A percentile compares a stretch with the other conserved stretches of the same genome.
Conservation (phyloP, 257 asterid genomes). For the Solanum pimpinellifolium region DNA sequence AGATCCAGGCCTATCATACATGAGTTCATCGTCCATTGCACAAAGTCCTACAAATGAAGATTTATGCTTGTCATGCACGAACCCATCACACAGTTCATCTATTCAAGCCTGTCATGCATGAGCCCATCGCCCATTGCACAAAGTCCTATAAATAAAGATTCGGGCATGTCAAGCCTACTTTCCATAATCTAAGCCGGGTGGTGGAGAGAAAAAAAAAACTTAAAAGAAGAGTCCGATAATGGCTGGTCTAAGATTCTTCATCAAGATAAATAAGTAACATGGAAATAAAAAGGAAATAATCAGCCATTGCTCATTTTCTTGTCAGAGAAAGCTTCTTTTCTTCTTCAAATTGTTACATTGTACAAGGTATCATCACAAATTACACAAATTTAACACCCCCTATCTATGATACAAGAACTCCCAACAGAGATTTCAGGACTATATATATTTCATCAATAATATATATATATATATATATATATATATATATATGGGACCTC, state of each 20-base stretch:
- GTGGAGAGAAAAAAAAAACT: too few relatives aligned
- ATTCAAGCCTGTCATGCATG: too few relatives aligned
- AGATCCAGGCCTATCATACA: too few relatives aligned
- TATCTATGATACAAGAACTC: conserved; percentile 41
- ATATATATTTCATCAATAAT: conserved; percentile 27
- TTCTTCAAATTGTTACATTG: neutral
- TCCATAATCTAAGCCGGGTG: too few relatives aligned
- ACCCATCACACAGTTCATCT: too few relatives aligned
- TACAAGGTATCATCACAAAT: conserved; percentile 14
- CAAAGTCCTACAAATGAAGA: too few relatives aligned
- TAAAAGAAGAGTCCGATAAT: too few relatives aligned
- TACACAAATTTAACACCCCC: conserved; percentile 31
- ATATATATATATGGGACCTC: conserved; percentile 18
- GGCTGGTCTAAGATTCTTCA: neutral
- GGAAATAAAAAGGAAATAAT: neutral
- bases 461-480: conserved; percentile 31
- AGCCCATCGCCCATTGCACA: too few relatives aligned
- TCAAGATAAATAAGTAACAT: neutral
- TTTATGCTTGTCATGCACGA: too few relatives aligned
- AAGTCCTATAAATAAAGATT: too few relatives aligned
- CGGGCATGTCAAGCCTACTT: too few relatives aligned
- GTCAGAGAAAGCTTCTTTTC: neutral
- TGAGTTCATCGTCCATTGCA: too few relatives aligned
- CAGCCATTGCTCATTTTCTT: neutral
- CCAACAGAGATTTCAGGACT: neutral